Conservation (phyloP, 805 yeast species). For the Starmera amethionina region DNA sequence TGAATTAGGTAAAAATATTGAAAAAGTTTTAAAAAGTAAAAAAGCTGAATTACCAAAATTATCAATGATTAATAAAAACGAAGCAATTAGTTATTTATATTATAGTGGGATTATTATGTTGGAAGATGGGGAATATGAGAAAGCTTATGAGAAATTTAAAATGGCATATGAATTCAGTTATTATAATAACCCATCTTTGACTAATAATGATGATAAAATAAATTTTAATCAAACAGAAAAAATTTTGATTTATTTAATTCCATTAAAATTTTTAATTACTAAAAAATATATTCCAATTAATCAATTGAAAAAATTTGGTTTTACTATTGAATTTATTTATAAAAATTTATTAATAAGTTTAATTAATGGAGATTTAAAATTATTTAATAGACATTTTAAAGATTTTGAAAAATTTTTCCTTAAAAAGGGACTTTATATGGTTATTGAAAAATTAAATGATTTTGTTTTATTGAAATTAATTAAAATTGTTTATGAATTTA, state of each 20-base stretch:
- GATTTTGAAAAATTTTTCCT: slow-evolving; percentile 42
- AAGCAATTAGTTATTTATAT: slow-evolving; percentile 54
- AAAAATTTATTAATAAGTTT: slow-evolving; percentile 17
- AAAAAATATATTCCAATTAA: slow-evolving; percentile 35
- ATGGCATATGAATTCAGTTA: slow-evolving; percentile 28
- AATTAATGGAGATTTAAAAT: slow-evolving; percentile 42
- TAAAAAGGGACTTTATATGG: slow-evolving; percentile 48
- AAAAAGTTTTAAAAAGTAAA: slow-evolving; percentile 55
- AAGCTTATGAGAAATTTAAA: slow-evolving; percentile 41
- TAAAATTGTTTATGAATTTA: slow-evolving; percentile 22
- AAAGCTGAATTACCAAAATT: slow-evolving; percentile 42
- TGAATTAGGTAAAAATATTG: slow-evolving; percentile 66
- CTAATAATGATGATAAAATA: background rate
- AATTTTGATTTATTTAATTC: slow-evolving; percentile 53
- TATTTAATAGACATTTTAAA: slow-evolving; percentile 35
- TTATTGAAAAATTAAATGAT: slow-evolving; percentile 41
- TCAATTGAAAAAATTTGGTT: slow-evolving; percentile 32
- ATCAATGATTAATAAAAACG: slow-evolving; percentile 33
- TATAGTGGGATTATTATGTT: slow-evolving; percentile 59
- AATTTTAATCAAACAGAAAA: slow-evolving; percentile 17
- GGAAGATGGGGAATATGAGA: slow-evolving; percentile 49
- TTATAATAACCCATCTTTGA: no score
- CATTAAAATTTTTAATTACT: slow-evolving; percentile 44
- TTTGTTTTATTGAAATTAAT: slow-evolving; percentile 43
- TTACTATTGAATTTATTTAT: slow-evolving; percentile 36